Evolutionary conservation across 768 basidiomycete genomes (phyloP), one percentile per base, ranked within the genome.

Genomic region (Tubosaeta sp.): DNA sequence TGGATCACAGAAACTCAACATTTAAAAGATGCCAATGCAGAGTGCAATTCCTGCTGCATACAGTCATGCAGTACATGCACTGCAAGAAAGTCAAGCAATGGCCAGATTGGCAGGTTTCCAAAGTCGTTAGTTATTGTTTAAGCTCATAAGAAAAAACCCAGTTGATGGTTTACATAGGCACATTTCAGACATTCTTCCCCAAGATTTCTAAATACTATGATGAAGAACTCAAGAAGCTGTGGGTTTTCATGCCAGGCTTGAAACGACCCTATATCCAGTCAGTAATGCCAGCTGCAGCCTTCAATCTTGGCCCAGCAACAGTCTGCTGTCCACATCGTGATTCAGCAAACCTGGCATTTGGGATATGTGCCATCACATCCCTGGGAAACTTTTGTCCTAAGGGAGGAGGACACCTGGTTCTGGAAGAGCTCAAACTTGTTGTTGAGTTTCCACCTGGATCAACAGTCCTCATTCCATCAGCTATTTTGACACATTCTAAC

Each of bases 351-450:
- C 6, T 58, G 0, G 46, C 48, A 0, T 58, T 53, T 2, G 48
- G 56, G 0, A 58, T 58, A 1, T 58, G 57, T 2, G 0, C 5
- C 8, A 54, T 59, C 6, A 59, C 46, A 0, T 56, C 43, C 0
- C 48, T 58, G 0, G 56, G 56, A 0, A 0, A 1, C 3, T 58
- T 44, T 22, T 22, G 22, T 22, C 22, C 22, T 22, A 22, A 22
- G 22, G 3, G 22, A 22, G 43, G 52, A 0, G 52, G 57, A 0
- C 57, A 59, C 2, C 13, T 59, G 0, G 43, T 35, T 0, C 46
- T 59, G 0, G 1, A 22, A 1, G 56, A 59, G 22, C 43, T 54
- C 2, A 6, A 27, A 0, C 14, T 59, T 0, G 19, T 51, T 0
- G 2, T 48, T 1, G 26, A 46, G 5, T 59, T 59, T 34, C 58